Conservation (phyloP, 2,329 filamentous ascomycete species). For the Pestalotiopsis sp. region DNA sequence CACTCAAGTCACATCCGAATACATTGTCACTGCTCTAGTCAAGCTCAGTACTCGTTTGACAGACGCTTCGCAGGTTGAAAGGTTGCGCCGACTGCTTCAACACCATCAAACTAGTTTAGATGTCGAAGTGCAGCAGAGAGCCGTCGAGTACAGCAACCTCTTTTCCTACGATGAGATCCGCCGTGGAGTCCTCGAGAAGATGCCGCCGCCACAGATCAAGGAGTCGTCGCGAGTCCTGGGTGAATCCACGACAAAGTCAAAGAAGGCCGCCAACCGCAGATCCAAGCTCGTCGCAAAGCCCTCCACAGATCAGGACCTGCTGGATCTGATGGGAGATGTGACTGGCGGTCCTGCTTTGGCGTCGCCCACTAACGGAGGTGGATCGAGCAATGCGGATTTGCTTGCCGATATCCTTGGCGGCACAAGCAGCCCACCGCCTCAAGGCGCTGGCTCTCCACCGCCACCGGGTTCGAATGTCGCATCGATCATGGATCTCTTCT, state of each 20-base stretch:
- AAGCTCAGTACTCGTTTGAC: constrained; percentile 89
- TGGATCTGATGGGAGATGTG: constrained; percentile 85
- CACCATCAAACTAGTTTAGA: constrained; percentile 83
- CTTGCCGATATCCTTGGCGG: constrained; percentile 90
- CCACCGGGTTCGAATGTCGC: constrained; percentile 58
- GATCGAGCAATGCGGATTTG: constrained; percentile 78
- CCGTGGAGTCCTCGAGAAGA: constrained; percentile 89
- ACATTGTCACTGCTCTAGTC: constrained; percentile 92
- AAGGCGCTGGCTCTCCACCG: constrained; percentile 46
- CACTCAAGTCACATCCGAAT: constrained; percentile 87
- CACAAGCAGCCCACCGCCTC: constrained; percentile 51
- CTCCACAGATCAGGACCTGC: constrained; percentile 79
- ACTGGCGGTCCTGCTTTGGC: constrained; percentile 59
- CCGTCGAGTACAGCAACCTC: constrained; percentile 94
- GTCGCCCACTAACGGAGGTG: constrained; percentile 49
- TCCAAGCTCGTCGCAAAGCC: constrained; percentile 73
- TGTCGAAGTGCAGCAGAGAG: constrained; percentile 93
- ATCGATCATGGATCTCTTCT: constrained; percentile 91
- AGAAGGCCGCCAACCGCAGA: constrained; percentile 70
- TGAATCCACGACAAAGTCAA: constrained; percentile 69
- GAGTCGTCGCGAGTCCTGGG: constrained; percentile 91
- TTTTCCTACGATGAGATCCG: constrained; percentile 87
- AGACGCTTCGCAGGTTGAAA: constrained; percentile 82
- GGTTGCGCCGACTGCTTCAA: constrained; percentile 76
- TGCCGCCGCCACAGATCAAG: constrained; percentile 96